Conservation (phyloP, 352 stramenopile genomes). For the Labyrinthula sp. region DNA sequence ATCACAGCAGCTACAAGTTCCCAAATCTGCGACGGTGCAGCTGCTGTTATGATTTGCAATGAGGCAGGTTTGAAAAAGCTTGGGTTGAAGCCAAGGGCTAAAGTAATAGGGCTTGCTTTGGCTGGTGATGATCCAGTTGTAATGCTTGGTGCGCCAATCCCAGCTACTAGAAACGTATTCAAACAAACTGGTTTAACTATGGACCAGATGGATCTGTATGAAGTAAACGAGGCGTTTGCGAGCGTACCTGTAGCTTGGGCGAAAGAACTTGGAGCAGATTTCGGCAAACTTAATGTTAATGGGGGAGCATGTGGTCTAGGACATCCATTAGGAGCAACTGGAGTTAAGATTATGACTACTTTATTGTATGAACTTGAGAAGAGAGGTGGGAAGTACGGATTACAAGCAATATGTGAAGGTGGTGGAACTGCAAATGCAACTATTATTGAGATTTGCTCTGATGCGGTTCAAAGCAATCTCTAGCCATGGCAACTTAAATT, state of each 20-base stretch:
- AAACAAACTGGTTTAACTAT: slow-evolving; percentile 57
- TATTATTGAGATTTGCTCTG: slow-evolving; percentile 32
- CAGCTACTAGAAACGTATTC: slow-evolving; percentile 72
- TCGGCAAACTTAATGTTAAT: slow-evolving; percentile 61
- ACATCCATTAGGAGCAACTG: slow-evolving; percentile 55
- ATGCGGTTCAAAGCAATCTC: background rate
- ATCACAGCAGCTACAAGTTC: slow-evolving; percentile 84
- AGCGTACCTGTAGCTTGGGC: slow-evolving; percentile 81
- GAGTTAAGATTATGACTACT: slow-evolving; percentile 32
- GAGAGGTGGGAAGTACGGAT: slow-evolving; percentile 19
- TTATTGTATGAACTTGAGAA: slow-evolving; percentile 28
- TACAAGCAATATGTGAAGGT: slow-evolving; percentile 33
- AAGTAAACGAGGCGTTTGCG: slow-evolving; percentile 98
- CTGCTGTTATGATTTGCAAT: slow-evolving; percentile 69
- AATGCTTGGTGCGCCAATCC: slow-evolving; percentile 88
- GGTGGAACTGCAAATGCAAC: slow-evolving; percentile 33
- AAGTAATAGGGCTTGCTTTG: slow-evolving; percentile 66
- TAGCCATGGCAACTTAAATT: background rate
- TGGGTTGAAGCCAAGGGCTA: slow-evolving; percentile 68
- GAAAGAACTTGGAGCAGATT: slow-evolving; percentile 76
- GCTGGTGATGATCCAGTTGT: slow-evolving; percentile 79
- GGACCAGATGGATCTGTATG: slow-evolving; percentile 77
- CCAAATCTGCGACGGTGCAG: slow-evolving; percentile 86
- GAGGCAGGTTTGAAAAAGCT: slow-evolving; percentile 67
- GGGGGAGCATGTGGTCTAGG: slow-evolving; percentile 84